These are phyloP conservation scores for Selaginella moellendorffii DNA, from an alignment of 75 land plant genomes.

Conservation along the genomic window DNA sequence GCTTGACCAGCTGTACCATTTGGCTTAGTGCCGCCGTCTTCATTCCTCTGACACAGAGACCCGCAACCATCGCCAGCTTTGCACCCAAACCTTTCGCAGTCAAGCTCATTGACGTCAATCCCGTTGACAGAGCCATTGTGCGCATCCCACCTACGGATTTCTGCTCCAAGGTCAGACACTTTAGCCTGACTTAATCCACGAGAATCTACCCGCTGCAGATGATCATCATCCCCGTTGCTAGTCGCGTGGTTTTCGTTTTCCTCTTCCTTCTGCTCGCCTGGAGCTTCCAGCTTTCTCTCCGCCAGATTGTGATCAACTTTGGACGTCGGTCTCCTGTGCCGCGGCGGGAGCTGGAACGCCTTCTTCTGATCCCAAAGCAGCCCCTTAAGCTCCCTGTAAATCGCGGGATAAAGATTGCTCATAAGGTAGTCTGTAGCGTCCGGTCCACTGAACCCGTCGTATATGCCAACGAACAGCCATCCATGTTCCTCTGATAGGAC, in stretches of 20 bases:
- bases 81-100: no score
- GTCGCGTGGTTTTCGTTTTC: neutral
- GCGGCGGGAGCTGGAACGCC: neutral
- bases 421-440: constrained; percentile 83
- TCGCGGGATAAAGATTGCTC: constrained; percentile 54
- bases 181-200: neutral
- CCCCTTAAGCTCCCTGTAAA: constrained; percentile 63
- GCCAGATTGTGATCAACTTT: no score
- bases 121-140: neutral
- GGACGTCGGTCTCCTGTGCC: neutral
- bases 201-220: no score
- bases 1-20: neutral
- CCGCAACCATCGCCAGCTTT: no score
- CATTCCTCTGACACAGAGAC: neutral
- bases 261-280: no score
- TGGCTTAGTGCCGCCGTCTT: neutral
- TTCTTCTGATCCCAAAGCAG: constrained; percentile 48
- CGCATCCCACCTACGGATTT: neutral
- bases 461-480: constrained; percentile 93
- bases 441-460: constrained; percentile 93
- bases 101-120: neutral
- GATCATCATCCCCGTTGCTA: no score
- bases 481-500: constrained; percentile 75
- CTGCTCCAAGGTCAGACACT: neutral
- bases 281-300: no score